Conservation (phyloP, 768 basidiomycete genomes). For the Gymnopilus dilepis region DNA sequence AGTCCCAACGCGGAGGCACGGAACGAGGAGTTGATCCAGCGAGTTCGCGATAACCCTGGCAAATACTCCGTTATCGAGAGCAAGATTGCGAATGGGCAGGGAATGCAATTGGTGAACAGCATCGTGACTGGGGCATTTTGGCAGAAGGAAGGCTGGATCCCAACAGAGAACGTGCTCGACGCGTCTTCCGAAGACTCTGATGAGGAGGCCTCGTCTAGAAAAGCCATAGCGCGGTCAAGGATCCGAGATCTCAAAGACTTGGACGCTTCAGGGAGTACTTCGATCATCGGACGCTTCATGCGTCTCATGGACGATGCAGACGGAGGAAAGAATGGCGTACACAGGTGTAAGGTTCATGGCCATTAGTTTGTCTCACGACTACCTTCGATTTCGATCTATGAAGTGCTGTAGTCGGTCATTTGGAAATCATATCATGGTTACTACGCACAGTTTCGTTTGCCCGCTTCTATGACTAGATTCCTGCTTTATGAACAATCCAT, state of each 20-base stretch:
- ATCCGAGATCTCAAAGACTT: neutral
- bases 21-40: slow-evolving; percentile 43
- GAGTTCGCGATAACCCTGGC: slow-evolving; percentile 38
- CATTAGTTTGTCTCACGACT: no score
- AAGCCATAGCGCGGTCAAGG: neutral
- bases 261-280: neutral
- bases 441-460: no score
- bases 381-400: no score
- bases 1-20: slow-evolving; percentile 37
- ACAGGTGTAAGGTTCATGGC: no score
- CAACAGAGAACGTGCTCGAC: neutral
- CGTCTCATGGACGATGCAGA: neutral
- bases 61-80: slow-evolving; percentile 39
- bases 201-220: neutral
- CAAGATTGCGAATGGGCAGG: slow-evolving; percentile 36
- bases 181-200: neutral
- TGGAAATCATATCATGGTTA: no score
- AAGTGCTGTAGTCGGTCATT: no score
- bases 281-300: slow-evolving; percentile 1
- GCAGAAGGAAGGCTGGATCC: slow-evolving; percentile 19
- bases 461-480: no score
- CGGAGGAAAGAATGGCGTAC: neutral
- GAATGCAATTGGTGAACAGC: slow-evolving; percentile 34
- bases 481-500: no score
- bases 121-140: slow-evolving; percentile 38